Percentiles rank a stretch among this genome's conserved stretches.
Conservation (phyloP, 352 stramenopile genomes). For the Phytophthora pistaciae region DNA sequence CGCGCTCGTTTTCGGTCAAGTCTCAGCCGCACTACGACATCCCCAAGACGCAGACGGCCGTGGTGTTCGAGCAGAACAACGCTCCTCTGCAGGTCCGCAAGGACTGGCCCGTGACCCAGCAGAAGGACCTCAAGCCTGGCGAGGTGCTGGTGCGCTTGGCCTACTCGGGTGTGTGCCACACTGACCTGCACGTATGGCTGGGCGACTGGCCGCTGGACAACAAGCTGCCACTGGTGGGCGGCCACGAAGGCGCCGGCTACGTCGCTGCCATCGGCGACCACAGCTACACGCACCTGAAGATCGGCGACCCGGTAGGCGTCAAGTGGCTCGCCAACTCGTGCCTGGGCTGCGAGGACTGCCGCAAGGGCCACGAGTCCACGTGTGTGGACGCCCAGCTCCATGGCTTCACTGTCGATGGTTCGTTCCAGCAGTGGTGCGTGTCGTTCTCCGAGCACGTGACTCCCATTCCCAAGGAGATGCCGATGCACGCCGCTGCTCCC, state of each 20-base stretch:
- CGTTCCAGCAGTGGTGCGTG: conserved; percentile 62
- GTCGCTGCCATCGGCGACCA: conserved; percentile 51
- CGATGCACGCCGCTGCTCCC: conserved; percentile 48
- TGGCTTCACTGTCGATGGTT: conserved; percentile 39
- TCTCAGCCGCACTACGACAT: conserved; percentile 59
- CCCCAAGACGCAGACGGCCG: conserved; percentile 61
- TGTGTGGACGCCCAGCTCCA: conserved; percentile 40
- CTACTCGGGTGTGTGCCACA: conserved; percentile 60
- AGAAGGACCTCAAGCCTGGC: conserved; percentile 48
- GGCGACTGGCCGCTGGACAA: conserved; percentile 41
- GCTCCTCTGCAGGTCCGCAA: conserved; percentile 52
- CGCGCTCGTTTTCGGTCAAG: conserved; percentile 51
- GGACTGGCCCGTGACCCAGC: conserved; percentile 58
- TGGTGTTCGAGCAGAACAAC: conserved; percentile 60
- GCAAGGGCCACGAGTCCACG: conserved; percentile 48
- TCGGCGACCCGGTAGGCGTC: conserved; percentile 49
- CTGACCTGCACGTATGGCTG: conserved; percentile 48
- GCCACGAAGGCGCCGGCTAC: conserved; percentile 59
- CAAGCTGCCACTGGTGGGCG: conserved; percentile 50
- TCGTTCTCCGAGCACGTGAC: conserved; percentile 76
- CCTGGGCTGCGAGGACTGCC: conserved; percentile 51
- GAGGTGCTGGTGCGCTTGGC: conserved; percentile 60
- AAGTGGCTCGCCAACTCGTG: conserved; percentile 54
- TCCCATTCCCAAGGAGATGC: conserved; percentile 62
- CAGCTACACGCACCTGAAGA: conserved; percentile 39